Percentiles rank a stretch among this genome's conserved stretches.
Evolutionary conservation across 768 basidiomycete species (phyloP).

Genomic region (Sporobolomyces phaffii): DNA sequence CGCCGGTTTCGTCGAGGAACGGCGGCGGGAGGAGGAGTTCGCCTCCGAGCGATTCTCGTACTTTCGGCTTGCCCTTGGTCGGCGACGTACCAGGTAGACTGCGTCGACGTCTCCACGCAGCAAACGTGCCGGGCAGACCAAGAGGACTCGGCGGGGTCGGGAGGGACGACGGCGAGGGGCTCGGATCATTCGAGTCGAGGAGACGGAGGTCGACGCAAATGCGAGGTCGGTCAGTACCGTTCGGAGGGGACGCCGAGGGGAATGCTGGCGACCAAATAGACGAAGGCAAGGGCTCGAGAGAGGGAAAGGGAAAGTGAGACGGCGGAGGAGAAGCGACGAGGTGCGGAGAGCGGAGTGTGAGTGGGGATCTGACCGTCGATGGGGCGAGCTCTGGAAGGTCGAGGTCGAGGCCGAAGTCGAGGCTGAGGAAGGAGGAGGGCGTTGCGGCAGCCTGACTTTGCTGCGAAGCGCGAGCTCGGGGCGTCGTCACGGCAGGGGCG

Average conservation of each 20-base stretch:
- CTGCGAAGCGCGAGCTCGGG: too few species aligned
- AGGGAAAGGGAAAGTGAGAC: constrained; percentile 6
- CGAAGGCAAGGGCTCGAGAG: neutral
- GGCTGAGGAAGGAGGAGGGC: neutral
- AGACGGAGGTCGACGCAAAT: neutral
- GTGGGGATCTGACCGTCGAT: neutral
- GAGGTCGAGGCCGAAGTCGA: neutral
- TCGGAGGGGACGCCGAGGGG: neutral
- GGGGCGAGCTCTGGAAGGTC: neutral
- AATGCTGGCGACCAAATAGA: neutral
- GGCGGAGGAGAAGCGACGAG: neutral
- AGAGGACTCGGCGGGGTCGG: constrained; percentile 7
- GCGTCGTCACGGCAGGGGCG: too few species aligned
- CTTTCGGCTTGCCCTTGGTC: neutral
- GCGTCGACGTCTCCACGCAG: neutral
- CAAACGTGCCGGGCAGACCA: constrained; percentile 1
- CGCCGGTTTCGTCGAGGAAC: neutral
- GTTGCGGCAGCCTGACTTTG: too few species aligned
- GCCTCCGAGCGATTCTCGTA: neutral
- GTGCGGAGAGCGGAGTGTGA: neutral
- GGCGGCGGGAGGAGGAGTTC: constrained; percentile 13
- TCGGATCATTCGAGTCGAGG: too few species aligned
- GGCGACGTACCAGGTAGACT: neutral
- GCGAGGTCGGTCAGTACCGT: neutral
- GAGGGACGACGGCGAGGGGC: neutral